These are phyloP conservation scores for Sphaerosporella brunnea DNA, from an alignment of 495 filamentous ascomycete species.

Conservation along the genomic window DNA sequence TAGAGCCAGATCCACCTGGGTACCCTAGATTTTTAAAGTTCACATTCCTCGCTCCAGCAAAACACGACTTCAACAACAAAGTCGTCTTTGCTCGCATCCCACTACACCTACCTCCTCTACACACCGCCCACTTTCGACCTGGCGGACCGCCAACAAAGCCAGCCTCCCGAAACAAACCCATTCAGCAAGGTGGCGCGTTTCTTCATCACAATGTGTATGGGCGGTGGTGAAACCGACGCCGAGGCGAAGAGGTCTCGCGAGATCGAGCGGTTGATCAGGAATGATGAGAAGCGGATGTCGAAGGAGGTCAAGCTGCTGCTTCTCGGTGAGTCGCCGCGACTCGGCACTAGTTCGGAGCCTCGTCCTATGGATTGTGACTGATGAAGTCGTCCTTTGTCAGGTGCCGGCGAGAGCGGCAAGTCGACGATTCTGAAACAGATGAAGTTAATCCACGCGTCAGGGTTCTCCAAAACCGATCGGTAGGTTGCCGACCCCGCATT, in stretches of 20 bases:
- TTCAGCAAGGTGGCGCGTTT: slow-evolving; percentile 25
- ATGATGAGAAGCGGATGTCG: slow-evolving; percentile 63
- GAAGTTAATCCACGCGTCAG: slow-evolving; percentile 90
- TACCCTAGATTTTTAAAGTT: too few species aligned
- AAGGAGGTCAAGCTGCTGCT: slow-evolving; percentile 72
- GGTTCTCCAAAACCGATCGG: slow-evolving; percentile 79
- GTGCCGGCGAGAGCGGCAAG: slow-evolving; percentile 93
- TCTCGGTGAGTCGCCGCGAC: slow-evolving; percentile 40
- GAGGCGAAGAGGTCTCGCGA: slow-evolving; percentile 33
- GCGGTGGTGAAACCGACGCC: slow-evolving; percentile 32
- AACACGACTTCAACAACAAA: too few species aligned
- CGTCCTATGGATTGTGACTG: not conserved
- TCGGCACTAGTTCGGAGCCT: not conserved
- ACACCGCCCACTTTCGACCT: too few species aligned
- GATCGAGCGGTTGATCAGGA: slow-evolving; percentile 59
- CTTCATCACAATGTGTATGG: slow-evolving; percentile 44
- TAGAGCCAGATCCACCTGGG: too few species aligned
- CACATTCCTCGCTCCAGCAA: too few species aligned
- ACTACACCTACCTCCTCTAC: too few species aligned
- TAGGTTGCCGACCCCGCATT: not conserved
- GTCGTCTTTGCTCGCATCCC: too few species aligned
- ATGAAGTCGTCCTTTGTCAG: too few species aligned
- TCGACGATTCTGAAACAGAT: slow-evolving; percentile 98
- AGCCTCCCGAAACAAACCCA: too few species aligned
- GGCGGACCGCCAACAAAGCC: too few species aligned